Evolutionary conservation across 164 flowering plant species (phyloP).

Genomic region (Stephania cephalantha): DNA sequence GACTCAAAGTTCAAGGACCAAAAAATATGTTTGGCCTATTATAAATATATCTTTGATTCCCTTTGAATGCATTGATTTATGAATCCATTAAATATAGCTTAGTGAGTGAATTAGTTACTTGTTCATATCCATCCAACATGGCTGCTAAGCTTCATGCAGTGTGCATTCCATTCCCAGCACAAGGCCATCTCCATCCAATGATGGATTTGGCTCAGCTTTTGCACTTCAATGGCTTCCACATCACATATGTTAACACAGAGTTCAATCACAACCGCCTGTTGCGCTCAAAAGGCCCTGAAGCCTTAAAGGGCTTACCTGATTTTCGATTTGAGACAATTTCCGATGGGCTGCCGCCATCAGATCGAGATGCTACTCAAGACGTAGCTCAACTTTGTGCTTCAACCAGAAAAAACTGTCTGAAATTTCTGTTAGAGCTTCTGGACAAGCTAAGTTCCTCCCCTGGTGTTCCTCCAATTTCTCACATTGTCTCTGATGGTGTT

Average conservation of each 20-base stretch:
- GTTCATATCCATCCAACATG: no score
- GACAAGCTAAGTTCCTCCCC: conserved; percentile 17
- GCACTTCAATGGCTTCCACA: conserved; percentile 43
- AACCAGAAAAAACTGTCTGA: conserved; percentile 24
- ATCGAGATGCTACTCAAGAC: conserved; percentile 42
- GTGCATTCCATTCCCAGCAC: conserved; percentile 47
- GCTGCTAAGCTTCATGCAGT: conserved; percentile 41
- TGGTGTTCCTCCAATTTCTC: conserved; percentile 30
- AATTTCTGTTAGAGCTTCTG: conserved; percentile 26
- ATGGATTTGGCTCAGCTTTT: conserved; percentile 52
- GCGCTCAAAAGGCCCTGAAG: conserved; percentile 34
- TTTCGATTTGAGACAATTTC: conserved; percentile 54
- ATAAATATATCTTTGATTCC: no score
- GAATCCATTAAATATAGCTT: no score
- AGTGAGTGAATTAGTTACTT: no score
- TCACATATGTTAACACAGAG: conserved; percentile 57
- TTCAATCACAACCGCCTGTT: conserved; percentile 48
- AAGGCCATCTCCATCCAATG: conserved; percentile 60
- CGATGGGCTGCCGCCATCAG: conserved; percentile 54
- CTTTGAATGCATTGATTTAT: no score
- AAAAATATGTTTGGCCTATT: no score
- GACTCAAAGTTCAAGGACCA: no score
- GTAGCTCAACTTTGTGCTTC: conserved; percentile 30
- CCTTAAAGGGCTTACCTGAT: conserved; percentile 24
- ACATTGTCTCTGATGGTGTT: conserved; percentile 40